These are phyloP conservation scores for Sungouiozyma ichnusensis DNA, from an alignment of 805 yeast species.

Conservation along the genomic window DNA sequence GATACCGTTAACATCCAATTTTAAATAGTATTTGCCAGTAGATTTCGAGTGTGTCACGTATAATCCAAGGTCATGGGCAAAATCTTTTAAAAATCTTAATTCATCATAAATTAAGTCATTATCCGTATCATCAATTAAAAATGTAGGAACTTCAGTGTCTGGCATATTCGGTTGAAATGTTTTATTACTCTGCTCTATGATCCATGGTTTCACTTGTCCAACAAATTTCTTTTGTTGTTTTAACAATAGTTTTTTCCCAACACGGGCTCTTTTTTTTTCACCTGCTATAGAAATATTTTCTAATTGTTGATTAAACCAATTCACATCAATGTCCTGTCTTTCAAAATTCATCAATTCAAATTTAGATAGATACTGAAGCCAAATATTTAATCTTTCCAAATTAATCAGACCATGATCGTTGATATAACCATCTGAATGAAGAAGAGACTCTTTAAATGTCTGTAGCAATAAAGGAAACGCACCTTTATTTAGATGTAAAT, in stretches of 20 bases:
- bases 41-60: slow-evolving; percentile 55
- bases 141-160: slow-evolving; percentile 35
- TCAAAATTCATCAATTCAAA: slow-evolving; percentile 86
- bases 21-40: slow-evolving; percentile 45
- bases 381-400: slow-evolving; percentile 54
- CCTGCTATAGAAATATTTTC: slow-evolving; percentile 70
- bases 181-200: slow-evolving; percentile 25
- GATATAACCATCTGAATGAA: slow-evolving; percentile 69
- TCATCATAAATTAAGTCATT: slow-evolving; percentile 32
- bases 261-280: slow-evolving; percentile 52
- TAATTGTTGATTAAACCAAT: slow-evolving; percentile 82
- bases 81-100: slow-evolving; percentile 48
- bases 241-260: slow-evolving; percentile 53
- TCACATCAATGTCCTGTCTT: slow-evolving; percentile 68
- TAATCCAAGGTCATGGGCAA: slow-evolving; percentile 59
- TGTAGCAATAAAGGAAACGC: slow-evolving; percentile 89
- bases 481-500: slow-evolving; percentile 84
- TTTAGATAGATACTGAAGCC: slow-evolving; percentile 65
- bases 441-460: slow-evolving; percentile 74
- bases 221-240: slow-evolving; percentile 70
- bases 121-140: slow-evolving; percentile 27
- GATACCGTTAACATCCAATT: slow-evolving; percentile 64
- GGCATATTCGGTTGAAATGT: slow-evolving; percentile 32
- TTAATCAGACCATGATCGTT: slow-evolving; percentile 78
- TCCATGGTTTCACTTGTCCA: slow-evolving; percentile 42